These are phyloP conservation scores for Blastosporella zonata DNA, from an alignment of 1,284 basidiomycete species.

Conservation along the genomic window DNA sequence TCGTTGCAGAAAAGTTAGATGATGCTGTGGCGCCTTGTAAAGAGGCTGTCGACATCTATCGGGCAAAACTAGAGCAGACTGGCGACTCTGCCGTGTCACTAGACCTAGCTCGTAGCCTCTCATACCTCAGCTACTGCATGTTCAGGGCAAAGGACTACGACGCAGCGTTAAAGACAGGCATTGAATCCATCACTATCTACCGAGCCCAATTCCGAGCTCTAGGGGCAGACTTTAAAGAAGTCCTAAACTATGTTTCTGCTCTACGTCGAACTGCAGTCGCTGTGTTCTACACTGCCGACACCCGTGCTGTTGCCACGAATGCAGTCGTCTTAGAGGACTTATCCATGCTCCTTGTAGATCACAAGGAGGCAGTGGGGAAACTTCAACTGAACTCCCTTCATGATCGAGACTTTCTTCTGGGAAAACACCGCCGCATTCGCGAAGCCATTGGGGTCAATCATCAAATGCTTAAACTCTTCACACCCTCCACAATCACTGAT, in stretches of 20 bases:
- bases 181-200: constrained; percentile 6
- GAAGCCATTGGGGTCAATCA: constrained; percentile 4
- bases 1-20: constrained; percentile 3
- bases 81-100: neutral
- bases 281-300: neutral
- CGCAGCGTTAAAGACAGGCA: constrained; percentile 1
- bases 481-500: constrained; percentile 2
- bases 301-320: constrained; percentile 3
- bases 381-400: neutral
- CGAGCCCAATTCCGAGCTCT: neutral
- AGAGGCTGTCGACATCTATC: constrained; percentile 13
- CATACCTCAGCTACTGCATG: constrained; percentile 8
- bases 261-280: constrained; percentile 2
- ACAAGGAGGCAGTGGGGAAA: constrained; percentile 6
- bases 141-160: constrained; percentile 9
- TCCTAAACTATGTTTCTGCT: constrained; percentile 6
- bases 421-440: constrained; percentile 9
- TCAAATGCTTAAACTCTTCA: constrained; percentile 1
- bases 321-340: constrained; percentile 5
- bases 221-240: constrained; percentile 1
- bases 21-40: constrained; percentile 8
- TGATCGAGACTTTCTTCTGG: constrained; percentile 9
- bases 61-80: neutral
- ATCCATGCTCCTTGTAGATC: neutral
- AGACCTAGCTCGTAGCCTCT: constrained; percentile 7